These are phyloP conservation scores for Fusarium sp. DNA, from an alignment of 2,329 filamentous ascomycete genomes.

Conservation along the genomic window DNA sequence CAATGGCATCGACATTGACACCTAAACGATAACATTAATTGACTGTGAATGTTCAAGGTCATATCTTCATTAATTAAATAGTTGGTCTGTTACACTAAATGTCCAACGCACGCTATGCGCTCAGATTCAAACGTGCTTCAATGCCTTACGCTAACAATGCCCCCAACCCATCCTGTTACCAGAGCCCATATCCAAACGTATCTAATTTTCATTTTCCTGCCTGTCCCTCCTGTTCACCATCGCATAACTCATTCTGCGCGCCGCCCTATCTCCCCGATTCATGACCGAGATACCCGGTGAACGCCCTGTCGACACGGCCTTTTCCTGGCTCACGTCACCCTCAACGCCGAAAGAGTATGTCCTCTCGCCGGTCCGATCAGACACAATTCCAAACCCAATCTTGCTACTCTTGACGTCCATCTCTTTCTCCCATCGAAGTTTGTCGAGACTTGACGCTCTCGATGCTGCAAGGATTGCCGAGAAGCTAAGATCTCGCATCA, in stretches of 20 bases:
- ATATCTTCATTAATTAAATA: conserved; percentile 26
- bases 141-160: conserved; percentile 4
- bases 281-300: conserved; percentile 39
- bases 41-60: not conserved
- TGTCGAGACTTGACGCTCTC: conserved; percentile 39
- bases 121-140: conserved; percentile 5
- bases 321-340: conserved; percentile 43
- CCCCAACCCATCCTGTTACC: not conserved
- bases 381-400: conserved; percentile 41
- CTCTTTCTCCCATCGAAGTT: conserved; percentile 38
- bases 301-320: conserved; percentile 26
- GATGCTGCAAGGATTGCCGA: conserved; percentile 42
- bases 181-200: not conserved
- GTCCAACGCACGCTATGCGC: conserved; percentile 28
- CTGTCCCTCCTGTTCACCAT: conserved; percentile 28
- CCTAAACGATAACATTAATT: not conserved
- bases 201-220: conserved; percentile 11
- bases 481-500: conserved; percentile 41
- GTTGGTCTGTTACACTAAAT: not conserved
- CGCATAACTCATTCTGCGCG: conserved; percentile 38
- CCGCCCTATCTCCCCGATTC: conserved; percentile 35
- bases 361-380: conserved; percentile 33
- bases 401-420: conserved; percentile 31
- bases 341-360: conserved; percentile 41
- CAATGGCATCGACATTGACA: not conserved